Base-by-base conservation (phyloP, 306 rosid genomes). In the Vigna radiata region DNA sequence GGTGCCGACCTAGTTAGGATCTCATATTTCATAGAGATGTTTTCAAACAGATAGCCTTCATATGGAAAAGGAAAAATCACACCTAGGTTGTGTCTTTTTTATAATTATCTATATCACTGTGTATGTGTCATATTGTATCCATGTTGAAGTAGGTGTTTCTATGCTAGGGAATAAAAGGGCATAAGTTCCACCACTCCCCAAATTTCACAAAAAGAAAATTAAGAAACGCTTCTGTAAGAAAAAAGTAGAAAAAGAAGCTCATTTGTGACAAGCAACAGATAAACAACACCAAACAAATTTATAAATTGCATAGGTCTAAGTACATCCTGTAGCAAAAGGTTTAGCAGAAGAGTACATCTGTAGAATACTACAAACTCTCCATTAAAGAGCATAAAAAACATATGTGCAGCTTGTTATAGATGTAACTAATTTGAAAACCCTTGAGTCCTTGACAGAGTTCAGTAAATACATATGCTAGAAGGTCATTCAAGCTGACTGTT, bases 171-270 rank as follows among this genome's bases (percentile, higher is more conserved):
- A 56, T 16, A 16, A 48, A 67, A 18, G 12, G 31, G 19, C 60
- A 53, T 39, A 71, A 60, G 47, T 41, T 72, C 70, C 43, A 73
- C 61, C 73, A 59, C 23, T 19, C 59, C 19, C 62, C 75, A 47
- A 70, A 41, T n/a, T 31, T 73, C 61, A 73, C 50, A 66, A 69
- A 25, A 63, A 62, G 39, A 72, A 77, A 81, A 66, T 21, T 59
- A 43, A 48, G 56, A 63, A 71, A 5, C 60, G 29, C 63, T 33
- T 61, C 33, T 59, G 69, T 31, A 56, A 80, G 77, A 41, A 59
- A 21, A 8, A 11, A 4, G 41, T 10, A 75, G 52, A 76, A 47
- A 33, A 64, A 27, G 33, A 75, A 60, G 21, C 67, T 65, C 64
- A 36, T 74, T 68, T 56, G 55, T 21, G 33, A 29, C 33, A 39